A percentile compares a stretch with the other conserved stretches of the same genome.
phyloP scores from a whole-genome alignment of 495 filamentous ascomycete genomes.

The Neurospora sp. region DNA sequence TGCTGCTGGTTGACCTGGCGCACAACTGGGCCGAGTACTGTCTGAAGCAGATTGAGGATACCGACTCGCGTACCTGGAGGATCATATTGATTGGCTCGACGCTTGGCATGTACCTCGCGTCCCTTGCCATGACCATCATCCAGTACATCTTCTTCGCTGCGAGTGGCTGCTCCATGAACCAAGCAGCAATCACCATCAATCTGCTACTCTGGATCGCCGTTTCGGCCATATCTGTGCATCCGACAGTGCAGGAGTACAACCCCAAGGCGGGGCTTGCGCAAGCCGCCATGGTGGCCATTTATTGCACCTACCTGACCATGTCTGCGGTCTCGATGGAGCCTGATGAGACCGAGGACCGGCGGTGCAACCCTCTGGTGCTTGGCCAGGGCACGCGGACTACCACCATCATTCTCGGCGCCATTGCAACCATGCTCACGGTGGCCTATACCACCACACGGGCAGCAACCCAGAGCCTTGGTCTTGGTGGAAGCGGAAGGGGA shows the following conservation, averaged over 20 bases:
- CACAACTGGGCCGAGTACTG: conserved; percentile 98
- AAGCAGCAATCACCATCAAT: conserved; percentile 70
- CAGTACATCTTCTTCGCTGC: conserved; percentile 96
- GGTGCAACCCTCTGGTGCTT: conserved; percentile 87
- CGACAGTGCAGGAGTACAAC: conserved; percentile 84
- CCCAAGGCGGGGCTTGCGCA: conserved; percentile 88
- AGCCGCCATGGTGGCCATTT: conserved; percentile 92
- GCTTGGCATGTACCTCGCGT: conserved; percentile 83
- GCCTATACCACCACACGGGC: conserved; percentile 96
- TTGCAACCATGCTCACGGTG: conserved; percentile 93
- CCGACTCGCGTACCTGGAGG: conserved; percentile 77
- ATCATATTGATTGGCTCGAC: conserved; percentile 84
- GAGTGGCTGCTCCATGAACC: conserved; percentile 85
- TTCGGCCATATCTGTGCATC: conserved; percentile 80
- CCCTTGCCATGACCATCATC: conserved; percentile 84
- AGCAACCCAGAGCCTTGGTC: conserved; percentile 83
- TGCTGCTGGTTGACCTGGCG: conserved; percentile 88
- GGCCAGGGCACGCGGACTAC: conserved; percentile 85
- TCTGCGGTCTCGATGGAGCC: conserved; percentile 98
- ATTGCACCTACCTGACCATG: conserved; percentile 98
- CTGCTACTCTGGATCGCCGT: conserved; percentile 73
- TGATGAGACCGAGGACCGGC: conserved; percentile 59
- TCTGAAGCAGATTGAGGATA: conserved; percentile 82
- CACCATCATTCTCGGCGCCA: conserved; percentile 80
- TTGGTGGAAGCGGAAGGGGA: conserved; percentile 54